Conservation (phyloP, 495 filamentous ascomycete genomes). For the Neurospora sp. region DNA sequence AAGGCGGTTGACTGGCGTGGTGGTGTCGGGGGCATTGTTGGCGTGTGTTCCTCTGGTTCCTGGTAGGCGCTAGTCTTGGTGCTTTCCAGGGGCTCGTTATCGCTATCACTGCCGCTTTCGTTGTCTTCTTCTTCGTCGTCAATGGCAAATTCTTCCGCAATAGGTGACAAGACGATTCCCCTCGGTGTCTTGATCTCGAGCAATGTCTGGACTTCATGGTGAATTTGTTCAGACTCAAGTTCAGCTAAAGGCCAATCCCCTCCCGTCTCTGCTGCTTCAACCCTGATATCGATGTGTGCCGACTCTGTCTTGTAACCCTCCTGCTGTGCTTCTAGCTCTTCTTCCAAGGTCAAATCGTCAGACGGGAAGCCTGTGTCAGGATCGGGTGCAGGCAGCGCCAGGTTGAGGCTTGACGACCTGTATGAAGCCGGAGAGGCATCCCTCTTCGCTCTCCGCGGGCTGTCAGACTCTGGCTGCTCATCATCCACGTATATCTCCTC, state of each 20-base stretch:
- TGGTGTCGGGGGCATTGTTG: background rate
- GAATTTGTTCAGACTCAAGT: background rate
- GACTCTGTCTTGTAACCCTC: background rate
- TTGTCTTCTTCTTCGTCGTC: background rate
- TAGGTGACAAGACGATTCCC: background rate
- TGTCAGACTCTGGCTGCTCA: background rate
- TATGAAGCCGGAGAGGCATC: background rate
- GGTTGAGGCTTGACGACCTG: background rate
- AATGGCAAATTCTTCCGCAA: background rate
- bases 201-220: background rate
- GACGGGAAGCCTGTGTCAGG: background rate
- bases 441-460: background rate
- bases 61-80: background rate
- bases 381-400: background rate
- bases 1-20: background rate
- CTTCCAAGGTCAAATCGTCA: background rate
- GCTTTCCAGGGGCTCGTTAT: background rate
- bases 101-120: background rate
- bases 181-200: background rate
- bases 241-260: background rate
- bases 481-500: background rate
- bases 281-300: background rate
- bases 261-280: background rate
- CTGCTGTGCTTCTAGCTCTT: background rate
- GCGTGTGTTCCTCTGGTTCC: background rate